A percentile compares a stretch with the other conserved stretches of the same genome.
Conservation (phyloP, 169 alveolate genomes). For the Eimeria falciformis region DNA sequence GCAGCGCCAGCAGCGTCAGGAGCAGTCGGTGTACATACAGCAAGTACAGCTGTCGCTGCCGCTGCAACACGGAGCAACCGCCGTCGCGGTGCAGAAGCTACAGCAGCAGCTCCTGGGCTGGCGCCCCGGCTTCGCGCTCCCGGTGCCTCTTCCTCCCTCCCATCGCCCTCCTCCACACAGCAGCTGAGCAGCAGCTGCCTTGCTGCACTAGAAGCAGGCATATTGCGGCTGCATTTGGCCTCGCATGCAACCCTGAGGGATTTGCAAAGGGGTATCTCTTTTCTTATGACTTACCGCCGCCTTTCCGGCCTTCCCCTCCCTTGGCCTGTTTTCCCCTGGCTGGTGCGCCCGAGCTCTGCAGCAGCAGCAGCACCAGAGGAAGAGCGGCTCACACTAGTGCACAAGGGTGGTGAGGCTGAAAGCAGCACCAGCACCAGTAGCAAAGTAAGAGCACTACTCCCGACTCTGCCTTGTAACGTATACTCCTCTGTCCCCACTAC, state of each 20-base stretch:
- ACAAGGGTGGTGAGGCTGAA: not conserved
- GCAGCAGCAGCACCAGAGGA: constrained; percentile 14
- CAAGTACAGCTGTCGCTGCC: not conserved
- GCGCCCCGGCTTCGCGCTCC: not conserved
- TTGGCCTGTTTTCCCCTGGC: constrained; percentile 3
- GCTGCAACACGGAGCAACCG: constrained; percentile 27
- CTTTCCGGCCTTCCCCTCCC: not conserved
- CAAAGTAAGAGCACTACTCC: constrained; percentile 10
- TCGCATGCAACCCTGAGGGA: not conserved
- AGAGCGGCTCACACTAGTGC: not conserved
- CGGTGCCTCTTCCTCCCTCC: too few relatives aligned
- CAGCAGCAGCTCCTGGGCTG: constrained; percentile 37
- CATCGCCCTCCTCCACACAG: too few relatives aligned
- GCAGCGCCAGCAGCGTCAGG: not conserved
- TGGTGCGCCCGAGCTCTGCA: constrained; percentile 15
- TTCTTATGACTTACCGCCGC: not conserved
- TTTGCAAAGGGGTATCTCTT: not conserved
- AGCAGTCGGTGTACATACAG: not conserved
- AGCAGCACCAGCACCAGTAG: constrained; percentile 36
- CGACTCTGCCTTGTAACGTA: constrained; percentile 1
- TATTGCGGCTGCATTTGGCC: constrained; percentile 10
- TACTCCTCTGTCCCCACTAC: constrained; percentile 10
- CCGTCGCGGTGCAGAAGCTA: not conserved
- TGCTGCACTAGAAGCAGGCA: constrained; percentile 31
- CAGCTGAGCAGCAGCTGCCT: constrained; percentile 65